Conservation (phyloP, 2,329 filamentous ascomycete species). For the Eurotiales sp. region DNA sequence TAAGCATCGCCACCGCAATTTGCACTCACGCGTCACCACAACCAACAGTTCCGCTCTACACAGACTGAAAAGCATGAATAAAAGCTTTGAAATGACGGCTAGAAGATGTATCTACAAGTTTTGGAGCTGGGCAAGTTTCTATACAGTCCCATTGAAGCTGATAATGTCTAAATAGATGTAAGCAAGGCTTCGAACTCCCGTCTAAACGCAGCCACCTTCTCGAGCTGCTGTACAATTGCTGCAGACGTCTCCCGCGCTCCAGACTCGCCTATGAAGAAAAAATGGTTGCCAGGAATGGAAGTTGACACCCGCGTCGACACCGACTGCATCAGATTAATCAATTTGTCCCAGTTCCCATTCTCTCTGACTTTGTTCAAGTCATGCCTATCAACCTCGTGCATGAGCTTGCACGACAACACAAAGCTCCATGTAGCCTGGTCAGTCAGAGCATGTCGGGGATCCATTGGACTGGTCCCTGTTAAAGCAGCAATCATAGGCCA, state of each 20-base stretch:
- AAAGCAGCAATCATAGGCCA: slow-evolving; percentile 15
- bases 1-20: no score
- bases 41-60: no score
- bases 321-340: slow-evolving; percentile 11
- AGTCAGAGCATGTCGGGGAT: slow-evolving; percentile 14
- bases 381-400: slow-evolving; percentile 5
- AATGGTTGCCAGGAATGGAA: slow-evolving; percentile 19
- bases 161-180: neutral
- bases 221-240: slow-evolving; percentile 7
- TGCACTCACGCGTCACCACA: no score
- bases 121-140: no score
- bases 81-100: no score
- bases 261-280: slow-evolving; percentile 21
- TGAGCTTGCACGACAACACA: slow-evolving; percentile 13
- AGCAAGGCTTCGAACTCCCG: slow-evolving; percentile 5
- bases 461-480: slow-evolving; percentile 8
- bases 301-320: slow-evolving; percentile 9
- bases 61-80: no score
- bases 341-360: slow-evolving; percentile 1
- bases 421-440: slow-evolving; percentile 16
- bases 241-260: slow-evolving; percentile 18
- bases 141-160: neutral
- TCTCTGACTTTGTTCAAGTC: neutral
- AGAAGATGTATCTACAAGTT: no score
- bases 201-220: neutral